Evolutionary conservation across 164 flowering plant genomes (phyloP), one percentile per base, ranked within the genome.

Genomic region (Protea cynaroides): DNA sequence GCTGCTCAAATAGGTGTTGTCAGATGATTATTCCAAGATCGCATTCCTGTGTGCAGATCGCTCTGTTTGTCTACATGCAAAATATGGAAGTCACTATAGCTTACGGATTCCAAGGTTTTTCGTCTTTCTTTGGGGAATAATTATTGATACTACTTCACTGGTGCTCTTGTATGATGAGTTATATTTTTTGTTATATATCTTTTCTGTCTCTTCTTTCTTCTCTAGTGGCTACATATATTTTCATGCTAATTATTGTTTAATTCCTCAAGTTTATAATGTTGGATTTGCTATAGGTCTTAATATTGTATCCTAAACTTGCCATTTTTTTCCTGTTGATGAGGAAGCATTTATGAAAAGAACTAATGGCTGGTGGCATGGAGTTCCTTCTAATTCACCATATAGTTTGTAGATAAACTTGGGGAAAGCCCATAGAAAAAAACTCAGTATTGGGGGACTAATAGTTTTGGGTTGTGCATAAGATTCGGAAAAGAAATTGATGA

Each of bases 1-100:
- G 37, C 19, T 65, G 50, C 62, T 54, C 6, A 36, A 67, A n/a
- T 69, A 92, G 98, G 74, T 93, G 10, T 66, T 93, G 61, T 66
- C 74, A 44, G 89, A 88, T 74, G 97, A 90, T 72, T 93, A 93
- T 73, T 89, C 98, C 23, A 93, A 93, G 86, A 76, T 93, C 63
- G 98, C 98, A 65, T 90, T 90, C 73, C 69, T 90, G 46, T 93
- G 98, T 71, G 92, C 94, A 46, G 98, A 93, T 82, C 92, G 98
- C 24, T 86, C 94, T 61, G 79, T 93, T 66, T 68, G 67, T 65
- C 78, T 93, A 21, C 98, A 93, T 84, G 96, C 98, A 53, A 93
- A 88, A 81, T 88, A 90, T 83, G 97, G 98, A 72, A 84, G 88
- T 65, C 97, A 93, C 70, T 82, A 90, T 73, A 88, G 81, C 71